A percentile compares a stretch with the other conserved stretches of the same genome.
Evolutionary conservation across 1,284 basidiomycete species (phyloP).

Genomic region (Termitomyces sp.): DNA sequence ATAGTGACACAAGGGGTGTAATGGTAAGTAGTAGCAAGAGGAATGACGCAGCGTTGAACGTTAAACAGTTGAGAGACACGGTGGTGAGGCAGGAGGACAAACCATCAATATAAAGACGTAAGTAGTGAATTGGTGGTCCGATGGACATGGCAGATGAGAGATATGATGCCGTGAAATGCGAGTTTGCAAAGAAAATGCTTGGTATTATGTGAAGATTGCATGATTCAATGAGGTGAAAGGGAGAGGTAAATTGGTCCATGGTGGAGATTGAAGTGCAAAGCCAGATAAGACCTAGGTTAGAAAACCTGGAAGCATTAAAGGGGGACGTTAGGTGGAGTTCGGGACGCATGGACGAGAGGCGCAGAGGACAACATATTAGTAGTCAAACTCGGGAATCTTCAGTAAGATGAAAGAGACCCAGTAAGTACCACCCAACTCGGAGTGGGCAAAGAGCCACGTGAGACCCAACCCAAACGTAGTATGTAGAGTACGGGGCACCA

Average conservation of each 20-base stretch:
- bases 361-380: neutral
- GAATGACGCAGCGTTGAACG: neutral
- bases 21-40: neutral
- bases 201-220: constrained; percentile 6
- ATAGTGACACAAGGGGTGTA: neutral
- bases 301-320: neutral
- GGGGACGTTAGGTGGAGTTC: neutral
- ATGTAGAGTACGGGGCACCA: neutral
- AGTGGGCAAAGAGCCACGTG: too few relatives aligned
- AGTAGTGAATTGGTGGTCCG: neutral
- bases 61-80: neutral
- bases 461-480: too few relatives aligned
- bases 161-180: neutral
- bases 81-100: neutral
- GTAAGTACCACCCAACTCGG: neutral
- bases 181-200: neutral
- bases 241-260: constrained; percentile 2
- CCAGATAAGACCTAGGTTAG: neutral
- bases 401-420: neutral
- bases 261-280: neutral
- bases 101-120: neutral
- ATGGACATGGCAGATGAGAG: neutral
- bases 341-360: neutral
- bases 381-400: neutral
- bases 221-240: neutral